phyloP scores from a whole-genome alignment of 306 rosid genomes.

The Medicago truncatula region MtrunA17r5.0-ANR NC_053045.1:40209001-40209500 shows the following conservation, averaged over 20 bases:
- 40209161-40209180: constrained; percentile 87
- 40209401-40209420: constrained; percentile 90
- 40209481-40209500: constrained; percentile 40
- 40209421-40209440: constrained; percentile 77
- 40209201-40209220: constrained; percentile 30
- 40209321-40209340: constrained; percentile 69
- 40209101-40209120: constrained; percentile 97
- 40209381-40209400: constrained; percentile 86
- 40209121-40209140: constrained; percentile 75
- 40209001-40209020: constrained; percentile 86
- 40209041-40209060: constrained; percentile 68
- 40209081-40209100: constrained; percentile 92
- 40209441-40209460: constrained; percentile 77
- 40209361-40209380: constrained; percentile 97
- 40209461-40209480: constrained; percentile 5
- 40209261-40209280: constrained; percentile 3
- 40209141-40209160: constrained; percentile 76
- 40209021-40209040: constrained; percentile 76
- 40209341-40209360: constrained; percentile 96
- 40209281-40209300: constrained; percentile 18
- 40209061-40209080: constrained; percentile 78
- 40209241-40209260: constrained; percentile 7
- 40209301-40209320: constrained; percentile 37
- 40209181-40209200: constrained; percentile 67
- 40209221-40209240: constrained; percentile 2